These are phyloP conservation scores for Sclerotinia subarctica DNA, from an alignment of 2,329 filamentous ascomycete genomes.

Conservation along the genomic window DNA sequence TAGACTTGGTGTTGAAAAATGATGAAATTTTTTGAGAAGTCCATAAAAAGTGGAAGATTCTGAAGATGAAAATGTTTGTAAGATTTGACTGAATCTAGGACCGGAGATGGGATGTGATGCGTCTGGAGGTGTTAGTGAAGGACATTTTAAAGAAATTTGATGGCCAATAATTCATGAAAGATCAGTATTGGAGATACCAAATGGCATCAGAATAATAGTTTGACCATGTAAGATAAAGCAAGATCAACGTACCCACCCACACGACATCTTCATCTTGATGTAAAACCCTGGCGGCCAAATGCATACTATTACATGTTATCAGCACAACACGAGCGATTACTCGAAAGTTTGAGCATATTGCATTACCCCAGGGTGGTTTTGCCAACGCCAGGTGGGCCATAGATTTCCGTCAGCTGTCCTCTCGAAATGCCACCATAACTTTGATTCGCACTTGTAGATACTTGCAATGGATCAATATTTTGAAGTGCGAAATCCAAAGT, in stretches of 20 bases:
- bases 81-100: constrained; percentile 48
- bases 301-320: constrained; percentile 57
- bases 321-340: constrained; percentile 16
- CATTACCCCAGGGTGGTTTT: constrained; percentile 70
- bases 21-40: constrained; percentile 54
- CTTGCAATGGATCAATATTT: constrained; percentile 28
- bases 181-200: background rate
- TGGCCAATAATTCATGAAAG: background rate
- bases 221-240: background rate
- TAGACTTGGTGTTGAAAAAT: constrained; percentile 58
- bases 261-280: constrained; percentile 60
- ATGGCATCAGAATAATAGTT: background rate
- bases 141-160: background rate
- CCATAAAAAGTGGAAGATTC: background rate
- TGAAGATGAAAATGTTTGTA: constrained; percentile 32
- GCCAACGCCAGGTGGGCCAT: constrained; percentile 80
- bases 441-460: constrained; percentile 22
- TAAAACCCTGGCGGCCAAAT: constrained; percentile 64
- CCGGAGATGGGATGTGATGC: constrained; percentile 43
- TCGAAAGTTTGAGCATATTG: background rate
- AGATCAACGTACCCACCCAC: constrained; percentile 67
- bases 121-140: constrained; percentile 30
- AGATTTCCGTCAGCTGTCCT: constrained; percentile 81
- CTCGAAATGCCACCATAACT: constrained; percentile 60
- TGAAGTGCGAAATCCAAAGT: constrained; percentile 51